A percentile compares a stretch with the other conserved stretches of the same genome.
Conservation (phyloP, 192 early-diverging fungal species). For the Geosiphon pyriformis region DNA sequence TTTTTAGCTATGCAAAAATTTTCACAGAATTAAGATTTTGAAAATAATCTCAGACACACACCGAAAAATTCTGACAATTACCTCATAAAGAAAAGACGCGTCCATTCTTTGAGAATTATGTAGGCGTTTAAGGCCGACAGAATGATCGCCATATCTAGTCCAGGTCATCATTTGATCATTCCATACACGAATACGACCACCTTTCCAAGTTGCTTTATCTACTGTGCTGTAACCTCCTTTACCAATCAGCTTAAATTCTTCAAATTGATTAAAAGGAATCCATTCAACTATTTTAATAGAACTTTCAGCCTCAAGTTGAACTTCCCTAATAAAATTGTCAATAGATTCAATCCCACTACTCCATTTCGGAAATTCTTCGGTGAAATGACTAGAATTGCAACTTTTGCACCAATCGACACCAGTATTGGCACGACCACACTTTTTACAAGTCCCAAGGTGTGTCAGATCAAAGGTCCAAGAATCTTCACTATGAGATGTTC, state of each 20-base stretch:
- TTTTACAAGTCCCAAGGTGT: constrained; percentile 9
- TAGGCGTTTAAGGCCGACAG: background rate
- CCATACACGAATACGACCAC: constrained; percentile 19
- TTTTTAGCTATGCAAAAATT: background rate
- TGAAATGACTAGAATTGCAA: constrained; percentile 5
- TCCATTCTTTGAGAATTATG: background rate
- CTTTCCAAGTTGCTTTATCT: constrained; percentile 11
- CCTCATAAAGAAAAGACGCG: background rate
- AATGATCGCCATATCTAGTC: background rate
- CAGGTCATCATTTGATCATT: background rate
- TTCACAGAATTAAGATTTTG: background rate
- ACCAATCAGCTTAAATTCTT: constrained; percentile 5
- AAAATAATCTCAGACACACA: background rate
- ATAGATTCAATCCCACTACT: constrained; percentile 15
- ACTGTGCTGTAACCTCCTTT: constrained; percentile 1
- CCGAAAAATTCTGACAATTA: background rate
- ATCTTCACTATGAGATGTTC: background rate
- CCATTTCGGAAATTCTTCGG: constrained; percentile 1
- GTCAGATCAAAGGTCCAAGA: background rate
- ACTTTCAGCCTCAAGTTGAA: constrained; percentile 6
- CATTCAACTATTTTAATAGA: constrained; percentile 17
- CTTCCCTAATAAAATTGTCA: constrained; percentile 4
- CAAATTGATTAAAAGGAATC: constrained; percentile 16
- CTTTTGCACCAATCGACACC: constrained; percentile 12
- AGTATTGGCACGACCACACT: constrained; percentile 16